phyloP scores from a whole-genome alignment of 2,329 filamentous ascomycete genomes.

The Blastomyces emzantsi region DNA sequence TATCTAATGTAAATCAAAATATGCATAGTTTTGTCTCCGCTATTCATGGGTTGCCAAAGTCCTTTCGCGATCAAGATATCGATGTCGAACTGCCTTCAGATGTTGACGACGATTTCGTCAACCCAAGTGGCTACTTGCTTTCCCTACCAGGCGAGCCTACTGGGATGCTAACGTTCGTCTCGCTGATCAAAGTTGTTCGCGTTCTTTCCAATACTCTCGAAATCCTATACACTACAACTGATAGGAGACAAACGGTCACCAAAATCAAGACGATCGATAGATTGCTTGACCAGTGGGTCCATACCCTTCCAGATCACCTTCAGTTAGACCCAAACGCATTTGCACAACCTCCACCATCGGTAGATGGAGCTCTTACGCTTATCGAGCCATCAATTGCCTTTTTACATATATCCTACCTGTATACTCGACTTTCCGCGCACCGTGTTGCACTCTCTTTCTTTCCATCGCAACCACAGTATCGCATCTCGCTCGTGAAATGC shows the following conservation, averaged over 20 bases:
- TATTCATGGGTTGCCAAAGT: constrained; percentile 13
- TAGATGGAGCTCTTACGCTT: background rate
- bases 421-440: constrained; percentile 11
- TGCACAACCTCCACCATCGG: constrained; percentile 2
- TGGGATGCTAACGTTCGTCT: constrained; percentile 15
- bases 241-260: constrained; percentile 12
- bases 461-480: constrained; percentile 8
- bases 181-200: constrained; percentile 13
- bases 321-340: constrained; percentile 8
- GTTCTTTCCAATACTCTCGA: constrained; percentile 14
- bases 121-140: constrained; percentile 11
- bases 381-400: constrained; percentile 13
- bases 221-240: constrained; percentile 14
- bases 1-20: background rate
- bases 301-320: constrained; percentile 14
- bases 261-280: constrained; percentile 14
- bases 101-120: constrained; percentile 16
- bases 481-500: constrained; percentile 8
- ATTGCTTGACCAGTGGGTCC: constrained; percentile 14
- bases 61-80: constrained; percentile 15
- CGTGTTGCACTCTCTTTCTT: constrained; percentile 14
- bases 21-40: constrained; percentile 10
- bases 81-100: constrained; percentile 11
- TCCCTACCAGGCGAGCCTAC: constrained; percentile 14
- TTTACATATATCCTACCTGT: constrained; percentile 13